Conservation (phyloP, 148 eudicot genomes). For the Fagopyrum tataricum region DNA sequence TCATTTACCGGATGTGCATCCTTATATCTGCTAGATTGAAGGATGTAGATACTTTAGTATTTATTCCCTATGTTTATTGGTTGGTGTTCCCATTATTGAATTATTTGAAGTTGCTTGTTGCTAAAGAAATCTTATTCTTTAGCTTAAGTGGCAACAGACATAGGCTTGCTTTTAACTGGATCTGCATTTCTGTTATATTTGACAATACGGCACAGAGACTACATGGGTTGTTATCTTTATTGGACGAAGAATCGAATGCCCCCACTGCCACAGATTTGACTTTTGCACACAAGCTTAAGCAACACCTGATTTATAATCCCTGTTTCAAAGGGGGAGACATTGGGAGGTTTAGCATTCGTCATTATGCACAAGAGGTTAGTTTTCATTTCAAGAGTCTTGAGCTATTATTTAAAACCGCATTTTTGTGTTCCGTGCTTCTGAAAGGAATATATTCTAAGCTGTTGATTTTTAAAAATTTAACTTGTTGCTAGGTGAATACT, state of each 20-base stretch:
- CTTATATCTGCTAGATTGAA: background rate
- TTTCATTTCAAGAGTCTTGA: background rate
- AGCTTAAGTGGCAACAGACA: background rate
- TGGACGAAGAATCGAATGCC: slow-evolving; percentile 82
- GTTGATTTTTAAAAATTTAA: background rate
- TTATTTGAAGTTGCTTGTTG: background rate
- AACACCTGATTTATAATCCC: slow-evolving; percentile 49
- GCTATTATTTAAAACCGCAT: background rate
- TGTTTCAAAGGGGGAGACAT: slow-evolving; percentile 62
- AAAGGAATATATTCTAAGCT: background rate
- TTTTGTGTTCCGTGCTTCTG: background rate
- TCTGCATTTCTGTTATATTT: background rate
- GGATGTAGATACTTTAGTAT: background rate
- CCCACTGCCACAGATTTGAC: slow-evolving; percentile 76
- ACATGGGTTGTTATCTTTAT: slow-evolving; percentile 67
- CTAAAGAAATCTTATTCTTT: background rate
- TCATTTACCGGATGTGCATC: background rate
- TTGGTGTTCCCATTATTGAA: background rate
- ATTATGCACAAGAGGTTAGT: slow-evolving; percentile 85
- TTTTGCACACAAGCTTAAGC: slow-evolving; percentile 79
- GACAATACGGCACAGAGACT: slow-evolving; percentile 41
- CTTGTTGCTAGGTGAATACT: background rate
- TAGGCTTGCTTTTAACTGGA: background rate
- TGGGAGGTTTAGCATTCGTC: slow-evolving; percentile 56
- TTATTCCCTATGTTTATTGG: background rate